Evolutionary conservation across 2,329 filamentous ascomycete genomes (phyloP), one percentile per base, ranked within the genome.

Genomic region (Triangularia verruculosa): DNA sequence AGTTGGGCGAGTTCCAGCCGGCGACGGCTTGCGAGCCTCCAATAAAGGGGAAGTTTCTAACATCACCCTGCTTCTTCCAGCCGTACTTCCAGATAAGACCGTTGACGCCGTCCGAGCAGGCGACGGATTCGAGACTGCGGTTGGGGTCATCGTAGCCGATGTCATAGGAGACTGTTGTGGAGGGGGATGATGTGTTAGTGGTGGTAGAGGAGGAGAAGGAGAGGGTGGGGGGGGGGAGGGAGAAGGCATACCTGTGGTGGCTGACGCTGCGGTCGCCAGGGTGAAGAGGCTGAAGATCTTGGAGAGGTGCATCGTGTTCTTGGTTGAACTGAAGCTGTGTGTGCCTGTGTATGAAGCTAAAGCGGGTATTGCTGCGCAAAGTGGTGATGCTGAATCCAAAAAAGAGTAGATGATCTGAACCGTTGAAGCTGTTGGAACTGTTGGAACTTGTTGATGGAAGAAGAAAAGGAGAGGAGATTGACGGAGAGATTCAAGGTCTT

Each of bases 111-210:
- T 91, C 86, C 30, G 86, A 89, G 83, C 89, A 92, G 66, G 87
- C 74, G 53, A 92, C 82, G 4, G 72, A 74, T 32, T 76, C 80
- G 61, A 93, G 74, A 53, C 83, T 79, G 63, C 86, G 83, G 64
- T 69, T 68, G 54, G 74, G 74, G 67, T 88, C 78, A 72, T 93
- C 90, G 78, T 91, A 95, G 72, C 83, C 86, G 20, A 78, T 77
- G 77, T 93, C 90, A 76, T 88, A 94, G 68, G 88, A 89, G 72
- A 93, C 89, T 75, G 72, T 75, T 4, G n/a, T n/a, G n/a, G n/a
- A n/a, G 58, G 9, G 53, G 28, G 30, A 39, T 2, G 12, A 13
- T 28, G 12, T 52, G 57, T 59, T 13, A 57, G 39, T 11, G 20
- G 22, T 17, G n/a, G 28, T 25, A 27, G 27, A n/a, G 22, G 43